Conservation (phyloP, 2,329 filamentous ascomycete species). For the Talaromyces sp. region DNA sequence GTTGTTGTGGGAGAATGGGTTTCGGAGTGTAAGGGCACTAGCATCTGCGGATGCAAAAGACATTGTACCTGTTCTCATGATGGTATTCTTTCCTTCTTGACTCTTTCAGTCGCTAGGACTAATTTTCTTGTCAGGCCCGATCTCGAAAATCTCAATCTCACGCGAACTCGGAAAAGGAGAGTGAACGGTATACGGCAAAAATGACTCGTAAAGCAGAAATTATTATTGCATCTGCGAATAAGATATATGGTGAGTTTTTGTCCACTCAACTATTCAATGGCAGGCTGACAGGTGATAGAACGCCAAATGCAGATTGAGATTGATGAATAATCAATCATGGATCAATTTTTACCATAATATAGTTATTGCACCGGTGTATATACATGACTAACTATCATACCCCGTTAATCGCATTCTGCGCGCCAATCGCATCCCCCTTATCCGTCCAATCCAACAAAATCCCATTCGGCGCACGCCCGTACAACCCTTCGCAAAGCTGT, state of each 20-base stretch:
- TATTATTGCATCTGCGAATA: slow-evolving; percentile 64
- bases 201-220: slow-evolving; percentile 61
- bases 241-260: slow-evolving; percentile 53
- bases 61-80: slow-evolving; percentile 65
- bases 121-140: slow-evolving; percentile 52
- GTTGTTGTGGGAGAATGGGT: slow-evolving; percentile 72
- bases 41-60: slow-evolving; percentile 65
- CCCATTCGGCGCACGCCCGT: slow-evolving; percentile 39
- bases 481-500: slow-evolving; percentile 33
- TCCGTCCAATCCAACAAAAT: slow-evolving; percentile 45
- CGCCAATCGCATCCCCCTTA: slow-evolving; percentile 39
- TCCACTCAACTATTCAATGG: background rate
- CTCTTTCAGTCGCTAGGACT: background rate
- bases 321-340: slow-evolving; percentile 24
- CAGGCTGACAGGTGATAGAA: slow-evolving; percentile 23
- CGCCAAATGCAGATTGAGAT: slow-evolving; percentile 34
- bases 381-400: background rate
- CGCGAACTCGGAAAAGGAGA: slow-evolving; percentile 53
- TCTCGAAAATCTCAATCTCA: slow-evolving; percentile 52
- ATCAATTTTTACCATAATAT: background rate
- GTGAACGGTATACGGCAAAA: slow-evolving; percentile 59
- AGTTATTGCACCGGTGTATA: background rate
- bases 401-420: slow-evolving; percentile 39
- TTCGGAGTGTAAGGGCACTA: slow-evolving; percentile 61
- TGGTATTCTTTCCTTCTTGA: slow-evolving; percentile 42